Base-by-base conservation (phyloP, 176 grass and related monocot genomes). In the Hordeum vulgare region DNA sequence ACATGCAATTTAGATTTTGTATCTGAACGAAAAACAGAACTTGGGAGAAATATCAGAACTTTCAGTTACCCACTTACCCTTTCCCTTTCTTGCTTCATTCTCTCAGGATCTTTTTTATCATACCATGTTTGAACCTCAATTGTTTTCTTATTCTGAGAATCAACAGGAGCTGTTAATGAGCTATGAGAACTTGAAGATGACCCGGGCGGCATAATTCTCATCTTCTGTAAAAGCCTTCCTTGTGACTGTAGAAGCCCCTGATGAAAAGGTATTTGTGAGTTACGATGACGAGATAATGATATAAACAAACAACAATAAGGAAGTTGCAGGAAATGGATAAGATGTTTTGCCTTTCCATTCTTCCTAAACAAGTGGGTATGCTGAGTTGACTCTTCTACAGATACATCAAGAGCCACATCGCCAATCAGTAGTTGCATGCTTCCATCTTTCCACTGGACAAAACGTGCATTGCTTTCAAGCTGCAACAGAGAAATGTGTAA, bases 381-480 rank as follows among this genome's bases (percentile, higher is more conserved):
- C 81, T 93, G 89, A 78, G 78, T 76, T 27, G 86, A 82, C 51
- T 98, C 96, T 83, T 98, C 84, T 74, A 95, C 90, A 68, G 96
- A 93, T 80, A 95, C 91, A 69, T 98, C 90, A 72, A 98, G 89
- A 85, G 94, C 93, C 86, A 95, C 96, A 51, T 98, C 90, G 4
- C 96, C 96, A 80, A 98, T 95, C 67, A 98, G 62, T 68, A 98
- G 88, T 53, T 98, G 96, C 79, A 93, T 85, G 71, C 37, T 93
- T 71, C 96, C 96, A 90, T 98, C 96, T 85, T 98, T 93, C 93
- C 96, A 98, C 86, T 90, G 91, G 53, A 98, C 96, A 90, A 95
- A 90, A 5, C 93, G 89, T 61, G 96, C 95, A 90, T 98, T 98
- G 73, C 92, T 98, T 91, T 95, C 95, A 82, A 44, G 42, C 95